These are phyloP conservation scores for Erodium maritimum DNA, from an alignment of 345 rosid genomes.

Conservation along the genomic window DNA sequence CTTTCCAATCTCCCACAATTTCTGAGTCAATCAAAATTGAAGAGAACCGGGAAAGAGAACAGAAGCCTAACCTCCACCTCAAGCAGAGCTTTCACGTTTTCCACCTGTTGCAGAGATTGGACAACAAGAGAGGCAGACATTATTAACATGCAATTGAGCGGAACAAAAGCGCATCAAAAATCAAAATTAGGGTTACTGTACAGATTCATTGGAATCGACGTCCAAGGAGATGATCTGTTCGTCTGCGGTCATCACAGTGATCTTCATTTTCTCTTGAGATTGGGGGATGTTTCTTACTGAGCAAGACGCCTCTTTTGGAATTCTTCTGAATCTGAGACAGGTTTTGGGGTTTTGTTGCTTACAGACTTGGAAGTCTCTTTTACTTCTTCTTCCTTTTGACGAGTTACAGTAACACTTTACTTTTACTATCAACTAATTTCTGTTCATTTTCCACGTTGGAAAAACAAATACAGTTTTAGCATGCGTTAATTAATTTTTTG, in stretches of 20 bases:
- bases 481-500: too few species aligned
- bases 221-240: constrained; percentile 75
- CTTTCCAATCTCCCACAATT: neutral
- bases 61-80: constrained; percentile 73
- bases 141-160: neutral
- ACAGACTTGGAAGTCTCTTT: too few species aligned
- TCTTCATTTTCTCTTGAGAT: constrained; percentile 36
- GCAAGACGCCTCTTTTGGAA: neutral
- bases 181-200: constrained; percentile 6
- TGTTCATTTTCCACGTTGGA: too few species aligned
- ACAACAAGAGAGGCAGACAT: constrained; percentile 4
- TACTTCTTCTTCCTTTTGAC: too few species aligned
- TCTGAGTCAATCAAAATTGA: neutral
- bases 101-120: constrained; percentile 39
- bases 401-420: too few species aligned
- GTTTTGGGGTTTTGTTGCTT: too few species aligned
- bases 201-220: constrained; percentile 83
- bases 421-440: too few species aligned
- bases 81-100: constrained; percentile 88
- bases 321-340: neutral
- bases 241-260: constrained; percentile 83
- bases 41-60: neutral
- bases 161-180: neutral
- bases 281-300: neutral
- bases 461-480: too few species aligned